Conservation (phyloP, 73 alveolate species). For the Uronychia binucleata region DNA sequence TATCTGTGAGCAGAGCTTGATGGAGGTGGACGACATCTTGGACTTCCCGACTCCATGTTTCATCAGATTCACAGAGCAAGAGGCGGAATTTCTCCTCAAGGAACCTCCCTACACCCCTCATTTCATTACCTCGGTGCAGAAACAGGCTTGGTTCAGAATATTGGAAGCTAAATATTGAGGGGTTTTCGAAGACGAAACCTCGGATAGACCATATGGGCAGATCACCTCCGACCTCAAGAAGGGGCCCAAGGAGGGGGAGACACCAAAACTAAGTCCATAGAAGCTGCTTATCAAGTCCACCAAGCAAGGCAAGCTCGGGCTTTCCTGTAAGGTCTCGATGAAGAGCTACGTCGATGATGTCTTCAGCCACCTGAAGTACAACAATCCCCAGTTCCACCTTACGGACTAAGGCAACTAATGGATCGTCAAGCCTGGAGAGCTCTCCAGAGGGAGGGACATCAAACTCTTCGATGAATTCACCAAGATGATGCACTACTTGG, state of each 20-base stretch:
- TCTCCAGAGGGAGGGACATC: slow-evolving; percentile 7
- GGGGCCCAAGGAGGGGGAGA: background rate
- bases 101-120: background rate
- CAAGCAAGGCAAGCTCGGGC: too few species aligned
- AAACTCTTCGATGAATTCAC: background rate
- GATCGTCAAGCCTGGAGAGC: slow-evolving; percentile 7
- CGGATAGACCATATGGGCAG: too few species aligned
- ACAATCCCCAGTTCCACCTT: background rate
- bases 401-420: background rate
- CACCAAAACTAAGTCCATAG: background rate
- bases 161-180: background rate
- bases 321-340: too few species aligned
- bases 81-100: background rate
- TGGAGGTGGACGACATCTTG: background rate
- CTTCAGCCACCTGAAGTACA: background rate
- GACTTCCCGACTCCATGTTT: background rate
- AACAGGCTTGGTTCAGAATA: background rate
- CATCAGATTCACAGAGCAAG: background rate
- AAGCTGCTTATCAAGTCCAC: background rate
- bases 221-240: too few species aligned
- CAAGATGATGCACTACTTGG: background rate
- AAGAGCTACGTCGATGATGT: background rate
- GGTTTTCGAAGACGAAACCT: background rate
- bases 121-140: background rate
- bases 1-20: background rate